Conservation (phyloP, 768 basidiomycete species). For the Obba rivulosa region DNA sequence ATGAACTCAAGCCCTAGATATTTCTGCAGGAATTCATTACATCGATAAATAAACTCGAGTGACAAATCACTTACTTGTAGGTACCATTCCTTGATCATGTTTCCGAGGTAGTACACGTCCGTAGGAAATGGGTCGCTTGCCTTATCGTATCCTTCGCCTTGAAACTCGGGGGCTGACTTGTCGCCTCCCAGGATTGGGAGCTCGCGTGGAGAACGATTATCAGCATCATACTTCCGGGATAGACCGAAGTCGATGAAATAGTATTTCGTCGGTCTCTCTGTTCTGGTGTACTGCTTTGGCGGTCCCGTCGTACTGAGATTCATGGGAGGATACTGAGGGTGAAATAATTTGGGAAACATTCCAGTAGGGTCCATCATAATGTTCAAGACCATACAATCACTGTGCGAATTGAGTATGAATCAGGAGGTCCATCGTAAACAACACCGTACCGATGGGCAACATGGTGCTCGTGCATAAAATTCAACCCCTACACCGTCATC, state of each 20-base stretch:
- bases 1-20: constrained; percentile 27
- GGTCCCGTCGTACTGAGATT: neutral
- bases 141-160: neutral
- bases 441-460: constrained; percentile 32
- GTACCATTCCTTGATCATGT: constrained; percentile 3
- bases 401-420: neutral
- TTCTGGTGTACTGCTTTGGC: constrained; percentile 14
- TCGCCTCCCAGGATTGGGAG: constrained; percentile 8
- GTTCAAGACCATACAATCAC: too few relatives aligned
- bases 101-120: constrained; percentile 14
- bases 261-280: constrained; percentile 19
- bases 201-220: constrained; percentile 18
- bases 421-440: neutral
- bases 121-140: constrained; percentile 16
- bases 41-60: neutral
- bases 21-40: constrained; percentile 5
- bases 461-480: constrained; percentile 32
- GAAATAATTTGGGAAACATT: too few relatives aligned
- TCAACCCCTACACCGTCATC: constrained; percentile 21
- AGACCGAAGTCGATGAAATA: constrained; percentile 22
- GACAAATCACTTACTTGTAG: neutral
- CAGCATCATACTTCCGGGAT: constrained; percentile 19
- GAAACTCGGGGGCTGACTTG: constrained; percentile 16
- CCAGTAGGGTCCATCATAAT: too few relatives aligned
- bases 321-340: too few relatives aligned